A percentile compares a stretch with the other conserved stretches of the same genome.
phyloP scores from a whole-genome alignment of 1,284 basidiomycete species.

The Pterula multifida region DNA sequence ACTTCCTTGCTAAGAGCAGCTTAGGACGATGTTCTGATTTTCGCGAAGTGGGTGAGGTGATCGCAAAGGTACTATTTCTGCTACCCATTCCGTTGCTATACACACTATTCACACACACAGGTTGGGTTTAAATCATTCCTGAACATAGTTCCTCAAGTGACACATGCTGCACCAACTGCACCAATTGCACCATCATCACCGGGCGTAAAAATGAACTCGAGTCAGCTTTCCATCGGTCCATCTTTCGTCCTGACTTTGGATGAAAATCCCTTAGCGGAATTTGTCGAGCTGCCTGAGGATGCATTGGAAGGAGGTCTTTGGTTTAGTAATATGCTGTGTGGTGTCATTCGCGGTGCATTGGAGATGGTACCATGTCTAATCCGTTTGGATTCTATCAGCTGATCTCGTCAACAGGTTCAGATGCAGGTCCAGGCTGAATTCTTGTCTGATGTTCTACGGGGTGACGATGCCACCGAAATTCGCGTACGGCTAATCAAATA shows the following conservation, averaged over 20 bases:
- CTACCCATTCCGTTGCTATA: neutral
- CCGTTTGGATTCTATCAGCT: conserved; percentile 8
- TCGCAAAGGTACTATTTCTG: conserved; percentile 60
- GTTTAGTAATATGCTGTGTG: conserved; percentile 95
- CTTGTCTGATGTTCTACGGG: conserved; percentile 81
- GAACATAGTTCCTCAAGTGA: conserved; percentile 81
- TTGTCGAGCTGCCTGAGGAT: conserved; percentile 93
- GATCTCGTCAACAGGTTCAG: conserved; percentile 58
- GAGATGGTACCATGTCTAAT: conserved; percentile 74
- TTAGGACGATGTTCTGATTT: conserved; percentile 85
- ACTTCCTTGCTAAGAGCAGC: conserved; percentile 88
- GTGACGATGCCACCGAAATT: conserved; percentile 92
- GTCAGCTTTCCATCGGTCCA: conserved; percentile 28
- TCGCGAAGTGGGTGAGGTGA: conserved; percentile 86
- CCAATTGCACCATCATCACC: conserved; percentile 36
- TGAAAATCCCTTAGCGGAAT: conserved; percentile 95
- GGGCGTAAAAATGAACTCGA: conserved; percentile 30
- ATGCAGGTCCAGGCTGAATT: conserved; percentile 92
- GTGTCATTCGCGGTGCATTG: conserved; percentile 84
- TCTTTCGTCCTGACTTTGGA: conserved; percentile 82
- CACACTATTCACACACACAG: conserved; percentile 25
- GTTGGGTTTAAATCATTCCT: conserved; percentile 99
- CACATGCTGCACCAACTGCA: conserved; percentile 42
- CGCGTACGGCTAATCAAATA: conserved; percentile 84
- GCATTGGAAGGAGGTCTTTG: conserved; percentile 86